A percentile compares a stretch with the other conserved stretches of the same genome.
These are phyloP conservation scores for Nelumbo lutea DNA, from an alignment of 164 flowering plant species.

Conservation along the genomic window DNA sequence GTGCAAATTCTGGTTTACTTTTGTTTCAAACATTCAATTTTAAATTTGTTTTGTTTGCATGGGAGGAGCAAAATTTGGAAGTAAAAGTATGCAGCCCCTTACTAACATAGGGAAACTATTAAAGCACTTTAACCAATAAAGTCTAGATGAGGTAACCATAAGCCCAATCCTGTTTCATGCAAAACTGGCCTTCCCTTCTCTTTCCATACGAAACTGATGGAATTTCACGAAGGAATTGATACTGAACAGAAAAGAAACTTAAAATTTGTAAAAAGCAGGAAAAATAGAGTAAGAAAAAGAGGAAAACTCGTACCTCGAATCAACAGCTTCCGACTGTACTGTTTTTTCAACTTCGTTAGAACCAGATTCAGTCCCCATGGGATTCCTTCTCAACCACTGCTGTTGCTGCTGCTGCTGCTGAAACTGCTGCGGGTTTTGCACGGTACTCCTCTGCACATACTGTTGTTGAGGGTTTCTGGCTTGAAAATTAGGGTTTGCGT, in stretches of 20 bases:
- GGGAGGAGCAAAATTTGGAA: no score
- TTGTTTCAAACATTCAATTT: no score
- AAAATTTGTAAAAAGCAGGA: not conserved
- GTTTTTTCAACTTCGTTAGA: slow-evolving; percentile 85
- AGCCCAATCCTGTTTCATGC: not conserved
- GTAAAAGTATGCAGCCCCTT: no score
- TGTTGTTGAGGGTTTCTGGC: slow-evolving; percentile 52
- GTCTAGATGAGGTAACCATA: not conserved
- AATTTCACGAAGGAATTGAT: not conserved
- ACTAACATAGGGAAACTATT: no score
- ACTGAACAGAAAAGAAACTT: not conserved
- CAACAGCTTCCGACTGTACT: slow-evolving; percentile 69
- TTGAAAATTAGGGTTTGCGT: slow-evolving; percentile 51
- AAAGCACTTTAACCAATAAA: not conserved
- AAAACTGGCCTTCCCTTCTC: not conserved
- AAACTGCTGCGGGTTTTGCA: slow-evolving; percentile 22
- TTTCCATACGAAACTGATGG: not conserved
- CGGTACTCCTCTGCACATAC: slow-evolving; percentile 53
- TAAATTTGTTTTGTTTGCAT: no score
- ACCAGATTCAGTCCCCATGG: slow-evolving; percentile 35
- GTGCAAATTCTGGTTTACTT: no score
- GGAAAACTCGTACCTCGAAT: slow-evolving; percentile 40
- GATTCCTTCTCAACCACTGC: slow-evolving; percentile 78
- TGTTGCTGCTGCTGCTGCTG: slow-evolving; percentile 43
- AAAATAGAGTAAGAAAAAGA: not conserved